These are phyloP conservation scores for Pyrenochaeta sp. DNA, from an alignment of 2,329 filamentous ascomycete species.

Conservation along the genomic window DNA sequence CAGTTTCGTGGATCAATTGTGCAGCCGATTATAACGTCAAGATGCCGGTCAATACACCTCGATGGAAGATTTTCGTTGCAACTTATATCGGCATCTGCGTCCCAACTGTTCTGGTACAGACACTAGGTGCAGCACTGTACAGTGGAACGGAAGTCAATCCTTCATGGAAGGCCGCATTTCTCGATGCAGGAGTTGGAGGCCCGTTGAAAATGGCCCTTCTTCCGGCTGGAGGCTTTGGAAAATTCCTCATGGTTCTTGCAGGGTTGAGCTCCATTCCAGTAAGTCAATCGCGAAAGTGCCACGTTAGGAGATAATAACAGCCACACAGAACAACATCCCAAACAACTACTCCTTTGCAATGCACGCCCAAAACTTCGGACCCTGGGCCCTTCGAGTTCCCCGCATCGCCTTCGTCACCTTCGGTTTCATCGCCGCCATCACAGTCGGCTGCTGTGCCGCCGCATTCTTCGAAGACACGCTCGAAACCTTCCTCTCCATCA, in stretches of 20 bases:
- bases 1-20: conserved; percentile 49
- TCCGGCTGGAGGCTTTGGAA: conserved; percentile 45
- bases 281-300: conserved; percentile 3
- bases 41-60: conserved; percentile 46
- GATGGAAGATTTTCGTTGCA: conserved; percentile 41
- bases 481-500: conserved; percentile 34
- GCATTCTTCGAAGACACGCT: conserved; percentile 37
- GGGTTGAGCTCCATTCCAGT: conserved; percentile 45
- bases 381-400: conserved; percentile 43
- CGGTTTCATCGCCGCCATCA: conserved; percentile 41
- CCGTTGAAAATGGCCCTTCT: conserved; percentile 40
- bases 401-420: conserved; percentile 44
- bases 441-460: conserved; percentile 45
- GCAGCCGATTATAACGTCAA: conserved; percentile 50
- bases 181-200: conserved; percentile 37
- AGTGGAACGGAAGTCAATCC: conserved; percentile 34
- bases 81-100: conserved; percentile 44
- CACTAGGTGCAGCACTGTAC: conserved; percentile 44
- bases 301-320: conserved; percentile 4
- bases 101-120: conserved; percentile 43
- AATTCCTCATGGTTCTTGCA: conserved; percentile 44
- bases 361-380: conserved; percentile 46
- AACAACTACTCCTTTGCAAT: conserved; percentile 50
- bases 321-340: conserved; percentile 44
- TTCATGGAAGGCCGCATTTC: conserved; percentile 38